Conservation (phyloP, 148 eudicot genomes). For the Diospyros lotus region DNA sequence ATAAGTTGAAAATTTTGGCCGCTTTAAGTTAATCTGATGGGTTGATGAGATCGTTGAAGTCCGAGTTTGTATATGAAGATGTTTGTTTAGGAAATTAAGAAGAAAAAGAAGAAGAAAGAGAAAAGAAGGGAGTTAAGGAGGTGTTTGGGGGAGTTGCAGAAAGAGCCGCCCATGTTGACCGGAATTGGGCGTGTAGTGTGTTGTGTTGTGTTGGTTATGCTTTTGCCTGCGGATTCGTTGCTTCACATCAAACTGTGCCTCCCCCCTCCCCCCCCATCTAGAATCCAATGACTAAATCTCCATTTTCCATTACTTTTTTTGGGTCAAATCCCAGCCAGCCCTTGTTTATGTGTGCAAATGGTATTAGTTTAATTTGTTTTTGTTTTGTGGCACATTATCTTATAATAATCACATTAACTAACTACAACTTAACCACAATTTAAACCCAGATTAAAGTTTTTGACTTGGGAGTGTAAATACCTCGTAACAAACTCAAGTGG, state of each 20-base stretch:
- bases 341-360: too few species aligned
- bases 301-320: too few species aligned
- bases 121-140: background rate
- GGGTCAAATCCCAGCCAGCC: too few species aligned
- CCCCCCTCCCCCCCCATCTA: background rate
- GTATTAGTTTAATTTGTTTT: too few species aligned
- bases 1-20: background rate
- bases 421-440: too few species aligned
- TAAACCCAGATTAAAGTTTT: too few species aligned
- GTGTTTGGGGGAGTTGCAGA: background rate
- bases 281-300: too few species aligned
- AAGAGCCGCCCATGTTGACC: slow-evolving; percentile 19
- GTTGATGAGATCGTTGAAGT: background rate
- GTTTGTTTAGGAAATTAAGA: background rate
- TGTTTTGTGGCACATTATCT: too few species aligned
- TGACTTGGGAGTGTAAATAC: too few species aligned
- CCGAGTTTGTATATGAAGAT: background rate
- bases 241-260: background rate
- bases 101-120: background rate
- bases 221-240: background rate
- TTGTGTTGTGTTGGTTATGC: background rate
- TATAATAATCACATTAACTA: too few species aligned
- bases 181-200: background rate
- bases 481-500: too few species aligned
- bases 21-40: background rate